Evolutionary conservation across 768 basidiomycete species (phyloP).

Genomic region (Boletus sp.): DNA sequence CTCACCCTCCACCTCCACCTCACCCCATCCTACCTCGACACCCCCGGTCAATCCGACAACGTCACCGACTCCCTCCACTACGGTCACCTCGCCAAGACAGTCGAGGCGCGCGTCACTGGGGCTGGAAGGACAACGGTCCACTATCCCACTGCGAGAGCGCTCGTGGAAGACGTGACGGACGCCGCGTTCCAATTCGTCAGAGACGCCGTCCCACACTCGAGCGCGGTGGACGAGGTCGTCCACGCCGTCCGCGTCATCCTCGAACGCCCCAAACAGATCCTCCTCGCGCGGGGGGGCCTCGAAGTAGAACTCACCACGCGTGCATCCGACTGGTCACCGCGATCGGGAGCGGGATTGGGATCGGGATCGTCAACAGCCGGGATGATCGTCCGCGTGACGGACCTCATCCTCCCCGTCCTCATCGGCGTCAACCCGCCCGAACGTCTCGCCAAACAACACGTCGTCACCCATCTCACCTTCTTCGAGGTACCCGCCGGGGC

Average conservation of each 20-base stretch:
- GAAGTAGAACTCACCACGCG: conserved; percentile 37
- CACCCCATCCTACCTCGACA: conserved; percentile 37
- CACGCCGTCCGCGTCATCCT: conserved; percentile 40
- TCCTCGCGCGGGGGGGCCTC: conserved; percentile 44
- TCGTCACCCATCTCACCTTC: conserved; percentile 52
- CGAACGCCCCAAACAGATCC: conserved; percentile 46
- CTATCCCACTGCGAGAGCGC: conserved; percentile 31
- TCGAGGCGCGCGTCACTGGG: conserved; percentile 30
- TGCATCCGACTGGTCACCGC: background rate
- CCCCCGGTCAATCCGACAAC: conserved; percentile 47
- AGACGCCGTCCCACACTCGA: conserved; percentile 27
- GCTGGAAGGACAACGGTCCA: conserved; percentile 2
- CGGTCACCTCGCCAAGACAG: conserved; percentile 52
- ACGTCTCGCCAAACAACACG: conserved; percentile 58
- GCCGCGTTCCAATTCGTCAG: conserved; percentile 39
- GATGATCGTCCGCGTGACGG: conserved; percentile 39
- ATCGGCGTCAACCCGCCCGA: conserved; percentile 75
- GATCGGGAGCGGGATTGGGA: background rate
- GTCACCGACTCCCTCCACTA: conserved; percentile 63
- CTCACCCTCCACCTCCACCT: conserved; percentile 47
- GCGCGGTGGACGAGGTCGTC: background rate
- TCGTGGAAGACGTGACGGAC: conserved; percentile 37
- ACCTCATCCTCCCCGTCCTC: conserved; percentile 50
- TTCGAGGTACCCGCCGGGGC: no score
- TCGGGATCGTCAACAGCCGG: background rate